Conservation (phyloP, 768 basidiomycete species). For the Amanita subjunquillea region DNA sequence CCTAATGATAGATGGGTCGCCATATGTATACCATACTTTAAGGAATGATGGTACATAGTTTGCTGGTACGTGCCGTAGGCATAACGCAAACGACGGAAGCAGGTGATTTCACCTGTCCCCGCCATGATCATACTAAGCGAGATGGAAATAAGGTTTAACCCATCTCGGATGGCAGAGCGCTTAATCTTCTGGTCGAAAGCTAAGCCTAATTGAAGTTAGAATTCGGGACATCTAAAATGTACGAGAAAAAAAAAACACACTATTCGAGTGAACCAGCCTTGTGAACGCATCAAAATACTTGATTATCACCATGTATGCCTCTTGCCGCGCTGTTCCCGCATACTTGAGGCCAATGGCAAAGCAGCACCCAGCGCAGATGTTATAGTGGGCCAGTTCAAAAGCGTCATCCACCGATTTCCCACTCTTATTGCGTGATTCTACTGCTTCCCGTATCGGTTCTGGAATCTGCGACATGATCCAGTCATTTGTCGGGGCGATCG, state of each 20-base stretch:
- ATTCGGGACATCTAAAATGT: not conserved
- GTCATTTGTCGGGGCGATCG: constrained; percentile 55
- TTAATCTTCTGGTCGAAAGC: constrained; percentile 85
- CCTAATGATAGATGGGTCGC: constrained; percentile 88
- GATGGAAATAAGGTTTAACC: constrained; percentile 79
- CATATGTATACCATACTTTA: constrained; percentile 84
- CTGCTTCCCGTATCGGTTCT: constrained; percentile 43
- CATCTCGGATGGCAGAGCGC: constrained; percentile 78
- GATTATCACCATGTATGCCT: constrained; percentile 79
- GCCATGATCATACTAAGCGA: constrained; percentile 93
- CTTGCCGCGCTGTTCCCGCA: constrained; percentile 86
- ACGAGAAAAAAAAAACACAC: constrained; percentile 30
- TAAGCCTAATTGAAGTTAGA: constrained; percentile 33
- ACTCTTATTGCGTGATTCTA: constrained; percentile 37
- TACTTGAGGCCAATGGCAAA: constrained; percentile 89
- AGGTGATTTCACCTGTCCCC: constrained; percentile 90
- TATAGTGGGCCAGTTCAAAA: constrained; percentile 83
- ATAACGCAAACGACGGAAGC: constrained; percentile 77
- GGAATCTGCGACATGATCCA: constrained; percentile 76
- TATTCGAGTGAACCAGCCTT: constrained; percentile 53
- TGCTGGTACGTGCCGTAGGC: constrained; percentile 80
- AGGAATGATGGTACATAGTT: constrained; percentile 47
- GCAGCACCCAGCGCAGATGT: constrained; percentile 85
- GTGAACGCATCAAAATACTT: constrained; percentile 75
- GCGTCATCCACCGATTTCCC: constrained; percentile 53